Conservation (phyloP, 2,329 filamentous ascomycete genomes). For the Paramyrothecium sp. region DNA sequence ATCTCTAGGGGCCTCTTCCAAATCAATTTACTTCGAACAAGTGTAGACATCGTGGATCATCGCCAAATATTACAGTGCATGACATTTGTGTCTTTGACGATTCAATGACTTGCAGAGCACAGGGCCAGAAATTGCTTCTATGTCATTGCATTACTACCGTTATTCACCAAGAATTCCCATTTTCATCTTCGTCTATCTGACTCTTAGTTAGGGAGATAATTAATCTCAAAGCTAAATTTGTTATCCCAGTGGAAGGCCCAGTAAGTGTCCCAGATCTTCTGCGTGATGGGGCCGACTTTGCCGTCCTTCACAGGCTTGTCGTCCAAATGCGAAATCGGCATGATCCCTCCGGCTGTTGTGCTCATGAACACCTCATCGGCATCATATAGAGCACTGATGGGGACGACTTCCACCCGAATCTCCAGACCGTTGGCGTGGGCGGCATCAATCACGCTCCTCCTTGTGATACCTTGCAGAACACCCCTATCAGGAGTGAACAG, state of each 20-base stretch:
- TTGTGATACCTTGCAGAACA: constrained; percentile 46
- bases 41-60: too few species aligned
- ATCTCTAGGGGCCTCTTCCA: too few species aligned
- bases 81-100: too few species aligned
- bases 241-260: constrained; percentile 46
- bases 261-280: constrained; percentile 48
- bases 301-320: constrained; percentile 37
- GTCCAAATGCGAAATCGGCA: constrained; percentile 49
- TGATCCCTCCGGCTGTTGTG: constrained; percentile 51
- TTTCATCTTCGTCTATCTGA: too few species aligned
- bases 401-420: constrained; percentile 38
- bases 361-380: constrained; percentile 51
- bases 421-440: constrained; percentile 30
- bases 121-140: too few species aligned
- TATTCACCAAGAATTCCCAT: too few species aligned
- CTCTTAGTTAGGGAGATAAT: too few species aligned
- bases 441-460: constrained; percentile 45
- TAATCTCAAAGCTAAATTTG: constrained; percentile 29
- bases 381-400: constrained; percentile 36
- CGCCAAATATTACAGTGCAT: too few species aligned
- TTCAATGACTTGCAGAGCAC: too few species aligned
- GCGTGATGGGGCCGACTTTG: constrained; percentile 42
- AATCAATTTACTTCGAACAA: too few species aligned
- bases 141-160: too few species aligned
- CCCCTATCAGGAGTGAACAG: constrained; percentile 46